Evolutionary conservation across 192 early-diverging fungal genomes (phyloP).

Genomic region (Podila minutissima): DNA sequence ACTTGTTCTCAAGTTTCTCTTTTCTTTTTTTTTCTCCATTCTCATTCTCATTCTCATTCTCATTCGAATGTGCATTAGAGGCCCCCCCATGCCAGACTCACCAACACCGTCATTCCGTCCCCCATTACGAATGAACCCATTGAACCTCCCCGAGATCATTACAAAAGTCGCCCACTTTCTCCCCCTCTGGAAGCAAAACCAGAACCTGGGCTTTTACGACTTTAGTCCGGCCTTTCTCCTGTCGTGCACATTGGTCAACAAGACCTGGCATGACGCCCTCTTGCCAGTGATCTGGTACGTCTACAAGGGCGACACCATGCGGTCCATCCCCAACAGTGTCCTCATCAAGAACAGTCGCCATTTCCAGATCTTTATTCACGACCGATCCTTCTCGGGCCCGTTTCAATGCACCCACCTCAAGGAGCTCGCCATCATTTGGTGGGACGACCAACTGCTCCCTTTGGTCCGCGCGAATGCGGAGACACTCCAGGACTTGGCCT

Average conservation of each 20-base stretch:
- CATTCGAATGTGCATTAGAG: no score
- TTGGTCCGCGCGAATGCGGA: conserved; percentile 19
- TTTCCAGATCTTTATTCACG: conserved; percentile 29
- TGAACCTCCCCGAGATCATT: conserved; percentile 45
- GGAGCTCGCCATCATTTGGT: conserved; percentile 32
- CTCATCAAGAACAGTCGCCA: conserved; percentile 30
- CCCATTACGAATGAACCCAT: conserved; percentile 8
- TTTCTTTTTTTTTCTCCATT: neutral
- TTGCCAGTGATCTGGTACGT: conserved; percentile 41
- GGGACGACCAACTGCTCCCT: conserved; percentile 14
- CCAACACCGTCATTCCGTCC: neutral
- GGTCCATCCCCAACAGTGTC: conserved; percentile 20
- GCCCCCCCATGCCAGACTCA: neutral
- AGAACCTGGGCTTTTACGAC: conserved; percentile 32
- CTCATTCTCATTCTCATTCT: neutral
- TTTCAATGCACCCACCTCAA: conserved; percentile 19
- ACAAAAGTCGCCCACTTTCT: conserved; percentile 27
- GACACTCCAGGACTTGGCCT: conserved; percentile 19
- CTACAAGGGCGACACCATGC: conserved; percentile 31
- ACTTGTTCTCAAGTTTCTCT: no score
- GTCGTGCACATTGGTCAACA: conserved; percentile 23
- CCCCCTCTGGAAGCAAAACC: conserved; percentile 39
- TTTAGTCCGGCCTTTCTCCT: conserved; percentile 28
- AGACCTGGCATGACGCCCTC: conserved; percentile 32
- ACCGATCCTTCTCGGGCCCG: conserved; percentile 18